Evolutionary conservation across 1,284 basidiomycete species (phyloP).

Genomic region (Ustilago crameri): DNA sequence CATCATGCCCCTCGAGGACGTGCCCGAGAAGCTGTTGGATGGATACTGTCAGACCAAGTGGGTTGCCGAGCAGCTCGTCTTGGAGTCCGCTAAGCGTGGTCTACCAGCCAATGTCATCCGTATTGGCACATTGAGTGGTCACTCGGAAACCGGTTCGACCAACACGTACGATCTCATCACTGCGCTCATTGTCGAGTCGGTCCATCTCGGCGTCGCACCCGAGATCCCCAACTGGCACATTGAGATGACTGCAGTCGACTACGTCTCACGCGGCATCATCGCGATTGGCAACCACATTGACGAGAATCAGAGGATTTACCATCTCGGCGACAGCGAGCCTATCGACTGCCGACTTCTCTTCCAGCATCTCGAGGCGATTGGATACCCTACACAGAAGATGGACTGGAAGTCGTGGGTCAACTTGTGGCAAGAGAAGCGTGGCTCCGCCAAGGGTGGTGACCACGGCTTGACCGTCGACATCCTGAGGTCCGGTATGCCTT

Average conservation of each 20-base stretch:
- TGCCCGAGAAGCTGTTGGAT: conserved; percentile 65
- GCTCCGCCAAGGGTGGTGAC: conserved; percentile 39
- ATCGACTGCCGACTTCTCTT: conserved; percentile 56
- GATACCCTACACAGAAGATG: conserved; percentile 56
- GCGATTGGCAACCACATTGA: conserved; percentile 56
- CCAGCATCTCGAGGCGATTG: conserved; percentile 56
- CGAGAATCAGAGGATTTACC: conserved; percentile 58
- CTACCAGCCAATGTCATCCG: conserved; percentile 66
- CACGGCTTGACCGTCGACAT: conserved; percentile 63
- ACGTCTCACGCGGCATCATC: conserved; percentile 63
- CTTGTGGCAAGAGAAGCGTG: conserved; percentile 60
- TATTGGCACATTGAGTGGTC: conserved; percentile 67
- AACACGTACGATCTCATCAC: conserved; percentile 66
- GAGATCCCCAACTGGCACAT: conserved; percentile 60
- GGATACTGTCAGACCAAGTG: conserved; percentile 69
- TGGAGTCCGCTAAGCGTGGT: conserved; percentile 61
- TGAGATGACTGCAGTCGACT: conserved; percentile 67
- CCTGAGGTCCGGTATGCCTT: conserved; percentile 63
- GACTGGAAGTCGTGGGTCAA: conserved; percentile 64
- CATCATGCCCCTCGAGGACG: conserved; percentile 60
- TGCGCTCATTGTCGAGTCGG: conserved; percentile 65
- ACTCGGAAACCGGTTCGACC: conserved; percentile 62
- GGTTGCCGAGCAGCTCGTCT: conserved; percentile 67
- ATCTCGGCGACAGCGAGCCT: conserved; percentile 63
- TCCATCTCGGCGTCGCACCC: conserved; percentile 63